Conservation (phyloP, 2,329 filamentous ascomycete genomes). For the Neonectria neomacrospora region DNA sequence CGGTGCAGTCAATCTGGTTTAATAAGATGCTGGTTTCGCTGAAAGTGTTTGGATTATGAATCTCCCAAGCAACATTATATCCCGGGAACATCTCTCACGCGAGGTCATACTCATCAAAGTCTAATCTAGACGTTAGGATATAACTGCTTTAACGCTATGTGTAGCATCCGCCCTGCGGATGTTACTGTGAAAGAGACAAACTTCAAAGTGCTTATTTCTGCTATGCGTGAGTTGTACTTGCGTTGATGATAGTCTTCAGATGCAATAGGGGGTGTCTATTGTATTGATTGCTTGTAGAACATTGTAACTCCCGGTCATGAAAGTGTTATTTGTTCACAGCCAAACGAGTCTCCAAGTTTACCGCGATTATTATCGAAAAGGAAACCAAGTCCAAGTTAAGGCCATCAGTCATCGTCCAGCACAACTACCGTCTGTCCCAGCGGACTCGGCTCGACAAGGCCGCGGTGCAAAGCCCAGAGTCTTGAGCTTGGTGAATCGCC, state of each 20-base stretch:
- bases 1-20: background rate
- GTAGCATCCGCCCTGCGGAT: background rate
- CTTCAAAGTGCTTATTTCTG: background rate
- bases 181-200: background rate
- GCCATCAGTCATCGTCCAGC: conserved; percentile 17
- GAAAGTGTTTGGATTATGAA: background rate
- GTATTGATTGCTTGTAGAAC: background rate
- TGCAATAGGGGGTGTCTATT: background rate
- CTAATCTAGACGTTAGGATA: background rate
- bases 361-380: background rate
- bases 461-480: background rate
- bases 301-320: background rate
- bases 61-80: background rate
- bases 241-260: background rate
- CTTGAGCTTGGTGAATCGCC: conserved; percentile 4
- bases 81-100: background rate
- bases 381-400: background rate
- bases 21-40: background rate
- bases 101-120: background rate
- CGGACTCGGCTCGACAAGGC: conserved; percentile 30
- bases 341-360: background rate
- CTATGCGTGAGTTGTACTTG: background rate
- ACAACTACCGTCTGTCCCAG: conserved; percentile 23
- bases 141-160: background rate
- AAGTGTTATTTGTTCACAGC: background rate